phyloP scores from a whole-genome alignment of 345 rosid species.

The Schrenkiella parvula region DNA sequence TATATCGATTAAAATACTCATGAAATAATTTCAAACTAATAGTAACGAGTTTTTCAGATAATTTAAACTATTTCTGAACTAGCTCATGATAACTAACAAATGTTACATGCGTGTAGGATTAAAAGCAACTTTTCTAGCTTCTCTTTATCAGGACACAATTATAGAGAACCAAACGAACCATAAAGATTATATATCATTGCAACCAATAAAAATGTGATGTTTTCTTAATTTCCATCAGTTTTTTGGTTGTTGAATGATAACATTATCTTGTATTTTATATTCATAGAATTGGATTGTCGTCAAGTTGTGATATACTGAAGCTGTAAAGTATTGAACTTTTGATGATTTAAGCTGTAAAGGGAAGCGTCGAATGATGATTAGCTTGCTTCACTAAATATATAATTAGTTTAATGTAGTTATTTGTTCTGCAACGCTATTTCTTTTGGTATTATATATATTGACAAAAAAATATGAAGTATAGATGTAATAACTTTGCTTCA shows the following conservation, averaged over 20 bases:
- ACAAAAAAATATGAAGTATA: not conserved
- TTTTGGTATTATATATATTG: not conserved
- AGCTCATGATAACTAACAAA: not conserved
- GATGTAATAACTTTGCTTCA: not conserved
- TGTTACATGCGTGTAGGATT: constrained; percentile 21
- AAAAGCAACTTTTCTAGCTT: constrained; percentile 4
- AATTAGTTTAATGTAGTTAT: not conserved
- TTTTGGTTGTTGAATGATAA: not conserved
- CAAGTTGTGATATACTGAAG: constrained; percentile 22
- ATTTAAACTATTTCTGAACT: not conserved
- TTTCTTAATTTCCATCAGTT: not conserved
- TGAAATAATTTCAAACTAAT: not conserved
- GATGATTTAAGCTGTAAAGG: constrained; percentile 28
- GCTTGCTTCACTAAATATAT: not conserved
- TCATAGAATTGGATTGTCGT: not conserved
- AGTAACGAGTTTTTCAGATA: not conserved
- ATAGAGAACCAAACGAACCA: constrained; percentile 19
- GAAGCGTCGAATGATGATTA: constrained; percentile 24
- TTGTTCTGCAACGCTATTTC: not conserved
- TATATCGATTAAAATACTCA: not conserved
- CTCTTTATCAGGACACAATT: constrained; percentile 22
- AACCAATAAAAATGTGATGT: not conserved
- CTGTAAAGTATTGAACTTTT: constrained; percentile 26
- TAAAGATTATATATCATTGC: not conserved
- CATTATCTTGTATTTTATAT: not conserved